These are phyloP conservation scores for Blastomyces percursus DNA, from an alignment of 2,329 filamentous ascomycete species.

Conservation along the genomic window DNA sequence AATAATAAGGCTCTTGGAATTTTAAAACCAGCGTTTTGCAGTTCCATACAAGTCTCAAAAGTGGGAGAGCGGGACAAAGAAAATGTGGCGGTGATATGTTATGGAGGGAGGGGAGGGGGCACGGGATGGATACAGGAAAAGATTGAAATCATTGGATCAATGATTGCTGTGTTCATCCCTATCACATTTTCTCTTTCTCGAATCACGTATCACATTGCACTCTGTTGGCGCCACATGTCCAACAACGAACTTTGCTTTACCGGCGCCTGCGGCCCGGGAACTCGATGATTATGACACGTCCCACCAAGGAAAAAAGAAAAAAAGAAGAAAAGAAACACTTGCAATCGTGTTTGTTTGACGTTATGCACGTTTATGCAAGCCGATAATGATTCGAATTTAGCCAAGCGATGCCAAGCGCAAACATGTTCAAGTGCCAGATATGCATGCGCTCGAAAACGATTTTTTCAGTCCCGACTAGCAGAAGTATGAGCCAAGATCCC, in stretches of 20 bases:
- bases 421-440: background rate
- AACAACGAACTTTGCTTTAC: background rate
- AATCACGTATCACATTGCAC: background rate
- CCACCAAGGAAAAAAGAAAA: background rate
- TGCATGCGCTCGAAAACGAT: background rate
- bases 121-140: background rate
- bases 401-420: background rate
- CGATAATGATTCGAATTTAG: background rate
- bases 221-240: constrained; percentile 4
- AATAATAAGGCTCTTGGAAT: background rate
- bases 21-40: background rate
- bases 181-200: background rate
- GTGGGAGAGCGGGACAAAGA: background rate
- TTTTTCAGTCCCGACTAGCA: background rate
- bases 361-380: background rate
- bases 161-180: background rate
- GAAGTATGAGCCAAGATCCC: background rate
- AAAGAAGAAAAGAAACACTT: background rate
- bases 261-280: background rate
- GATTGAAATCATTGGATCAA: background rate
- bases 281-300: background rate
- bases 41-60: background rate
- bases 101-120: background rate
- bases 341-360: constrained; percentile 1
- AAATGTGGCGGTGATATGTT: background rate